phyloP scores from a whole-genome alignment of 768 basidiomycete species.

The Boletus coccyginus region DNA sequence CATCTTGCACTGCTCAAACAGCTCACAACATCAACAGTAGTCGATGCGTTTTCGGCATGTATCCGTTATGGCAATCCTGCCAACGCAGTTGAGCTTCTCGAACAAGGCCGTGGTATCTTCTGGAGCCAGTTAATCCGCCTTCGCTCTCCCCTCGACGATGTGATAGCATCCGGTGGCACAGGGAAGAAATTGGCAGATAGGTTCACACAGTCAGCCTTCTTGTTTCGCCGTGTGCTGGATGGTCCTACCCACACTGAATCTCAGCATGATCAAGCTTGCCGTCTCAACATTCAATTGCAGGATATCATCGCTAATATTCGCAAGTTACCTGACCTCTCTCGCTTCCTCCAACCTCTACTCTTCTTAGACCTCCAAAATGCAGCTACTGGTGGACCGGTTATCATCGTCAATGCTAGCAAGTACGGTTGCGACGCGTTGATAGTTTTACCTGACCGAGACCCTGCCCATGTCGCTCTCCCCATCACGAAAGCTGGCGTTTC shows the following conservation, averaged over 20 bases:
- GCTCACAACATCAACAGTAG: too few relatives aligned
- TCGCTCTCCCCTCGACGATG: slow-evolving; percentile 1
- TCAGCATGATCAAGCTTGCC: neutral
- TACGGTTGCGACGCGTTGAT: slow-evolving; percentile 34
- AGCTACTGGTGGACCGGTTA: slow-evolving; percentile 25
- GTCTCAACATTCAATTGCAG: neutral
- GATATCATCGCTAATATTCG: slow-evolving; percentile 16
- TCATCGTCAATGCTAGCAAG: slow-evolving; percentile 31
- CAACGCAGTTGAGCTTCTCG: slow-evolving; percentile 31
- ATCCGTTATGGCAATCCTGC: slow-evolving; percentile 9
- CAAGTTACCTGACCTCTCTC: slow-evolving; percentile 16
- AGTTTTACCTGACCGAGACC: slow-evolving; percentile 5
- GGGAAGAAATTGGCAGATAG: neutral
- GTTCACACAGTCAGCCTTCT: neutral
- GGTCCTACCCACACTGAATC: neutral
- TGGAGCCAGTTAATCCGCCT: slow-evolving; percentile 20
- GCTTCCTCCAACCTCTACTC: slow-evolving; percentile 24
- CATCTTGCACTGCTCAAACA: too few relatives aligned
- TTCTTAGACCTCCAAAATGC: slow-evolving; percentile 12
- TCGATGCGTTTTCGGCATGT: neutral
- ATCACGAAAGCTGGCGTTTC: neutral
- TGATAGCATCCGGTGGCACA: neutral
- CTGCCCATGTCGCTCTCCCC: neutral
- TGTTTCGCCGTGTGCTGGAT: neutral
- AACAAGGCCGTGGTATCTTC: slow-evolving; percentile 23